phyloP scores from a whole-genome alignment of 805 yeast species.

The Wickerhamiella sorbophila region DNA sequence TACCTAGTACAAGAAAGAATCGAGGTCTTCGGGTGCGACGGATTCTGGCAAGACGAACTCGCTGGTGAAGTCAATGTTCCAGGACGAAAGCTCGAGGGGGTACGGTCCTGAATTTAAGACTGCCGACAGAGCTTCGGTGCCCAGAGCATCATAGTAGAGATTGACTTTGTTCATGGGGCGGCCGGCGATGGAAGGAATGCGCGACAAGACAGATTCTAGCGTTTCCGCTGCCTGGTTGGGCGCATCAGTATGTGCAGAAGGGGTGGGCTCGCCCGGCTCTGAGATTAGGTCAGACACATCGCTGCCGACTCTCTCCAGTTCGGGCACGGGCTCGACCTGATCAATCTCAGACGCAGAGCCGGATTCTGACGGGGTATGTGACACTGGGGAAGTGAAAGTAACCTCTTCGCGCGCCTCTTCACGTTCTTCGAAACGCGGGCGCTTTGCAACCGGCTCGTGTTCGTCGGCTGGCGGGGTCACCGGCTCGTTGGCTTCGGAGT shows the following conservation, averaged over 20 bases:
- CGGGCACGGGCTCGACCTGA: not conserved
- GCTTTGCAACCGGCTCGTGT: not conserved
- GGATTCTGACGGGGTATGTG: not conserved
- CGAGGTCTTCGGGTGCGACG: conserved; percentile 19
- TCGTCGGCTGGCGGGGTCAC: not conserved
- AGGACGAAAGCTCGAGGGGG: conserved; percentile 6
- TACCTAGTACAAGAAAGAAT: conserved; percentile 14
- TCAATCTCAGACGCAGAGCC: not conserved
- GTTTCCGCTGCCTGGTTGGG: not conserved
- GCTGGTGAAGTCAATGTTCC: conserved; percentile 11
- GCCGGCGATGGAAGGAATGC: not conserved
- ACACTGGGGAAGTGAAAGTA: not conserved
- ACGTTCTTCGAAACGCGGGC: not conserved
- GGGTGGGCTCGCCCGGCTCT: not conserved
- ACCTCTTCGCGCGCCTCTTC: not conserved
- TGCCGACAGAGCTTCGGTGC: conserved; percentile 11
- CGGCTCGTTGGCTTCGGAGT: conserved; percentile 1
- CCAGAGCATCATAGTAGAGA: conserved; percentile 20
- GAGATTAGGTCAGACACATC: not conserved
- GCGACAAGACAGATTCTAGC: not conserved
- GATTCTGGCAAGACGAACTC: conserved; percentile 19
- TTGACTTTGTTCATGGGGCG: conserved; percentile 9
- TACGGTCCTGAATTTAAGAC: conserved; percentile 10
- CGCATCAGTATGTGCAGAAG: not conserved
- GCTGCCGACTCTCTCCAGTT: not conserved